Percentiles rank a stretch among this genome's conserved stretches.
phyloP scores from a whole-genome alignment of 495 filamentous ascomycete species.

The Trichodelitschia bisporula region DNA sequence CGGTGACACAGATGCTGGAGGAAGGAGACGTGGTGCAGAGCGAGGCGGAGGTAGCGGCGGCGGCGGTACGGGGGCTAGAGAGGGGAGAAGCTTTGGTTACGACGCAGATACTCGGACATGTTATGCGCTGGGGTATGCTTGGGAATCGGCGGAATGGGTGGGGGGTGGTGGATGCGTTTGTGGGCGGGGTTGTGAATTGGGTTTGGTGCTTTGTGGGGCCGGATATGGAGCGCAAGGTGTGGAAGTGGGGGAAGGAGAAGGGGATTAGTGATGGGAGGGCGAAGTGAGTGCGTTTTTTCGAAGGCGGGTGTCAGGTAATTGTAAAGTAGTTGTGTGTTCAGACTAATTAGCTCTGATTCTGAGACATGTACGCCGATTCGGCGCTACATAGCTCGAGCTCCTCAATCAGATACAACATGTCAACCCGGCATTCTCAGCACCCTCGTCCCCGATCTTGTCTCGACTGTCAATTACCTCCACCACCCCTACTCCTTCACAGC shows the following conservation, averaged over 20 bases:
- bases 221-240: conserved; percentile 34
- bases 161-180: conserved; percentile 30
- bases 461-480: too few relatives aligned
- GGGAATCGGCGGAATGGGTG: conserved; percentile 31
- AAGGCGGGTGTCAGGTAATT: too few relatives aligned
- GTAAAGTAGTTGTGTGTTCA: too few relatives aligned
- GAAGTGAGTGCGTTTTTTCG: too few relatives aligned
- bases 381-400: too few relatives aligned
- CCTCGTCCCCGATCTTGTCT: too few relatives aligned
- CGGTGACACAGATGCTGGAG: conserved; percentile 58
- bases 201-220: conserved; percentile 35
- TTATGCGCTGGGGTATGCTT: conserved; percentile 37
- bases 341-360: too few relatives aligned
- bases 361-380: too few relatives aligned
- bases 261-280: too few relatives aligned
- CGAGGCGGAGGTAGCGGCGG: conserved; percentile 47
- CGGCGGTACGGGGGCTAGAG: conserved; percentile 51
- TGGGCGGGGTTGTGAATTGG: conserved; percentile 27
- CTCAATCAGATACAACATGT: too few relatives aligned
- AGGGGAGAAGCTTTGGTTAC: conserved; percentile 54
- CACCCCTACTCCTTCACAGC: too few relatives aligned
- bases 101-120: conserved; percentile 37
- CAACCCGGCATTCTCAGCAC: too few relatives aligned
- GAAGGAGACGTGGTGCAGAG: conserved; percentile 56
- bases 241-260: conserved; percentile 29